Conservation (phyloP, 768 basidiomycete species). For the Tulasnella sp. region DNA sequence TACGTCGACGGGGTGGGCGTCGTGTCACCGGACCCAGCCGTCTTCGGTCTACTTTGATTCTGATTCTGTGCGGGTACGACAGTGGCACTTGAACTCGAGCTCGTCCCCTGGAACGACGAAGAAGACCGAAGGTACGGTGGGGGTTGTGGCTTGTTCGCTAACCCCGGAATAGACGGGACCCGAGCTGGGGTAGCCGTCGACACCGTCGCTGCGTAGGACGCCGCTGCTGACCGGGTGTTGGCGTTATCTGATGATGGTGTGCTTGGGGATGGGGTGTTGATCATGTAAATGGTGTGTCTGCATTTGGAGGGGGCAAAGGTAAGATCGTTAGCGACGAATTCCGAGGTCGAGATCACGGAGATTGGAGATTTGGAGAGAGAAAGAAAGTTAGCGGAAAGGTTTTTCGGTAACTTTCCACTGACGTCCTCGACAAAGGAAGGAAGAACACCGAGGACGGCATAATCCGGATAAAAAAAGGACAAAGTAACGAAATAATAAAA, state of each 20-base stretch:
- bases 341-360: background rate
- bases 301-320: background rate
- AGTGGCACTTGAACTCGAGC: background rate
- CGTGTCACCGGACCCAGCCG: background rate
- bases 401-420: background rate
- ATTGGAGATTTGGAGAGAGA: background rate
- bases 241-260: background rate
- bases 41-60: background rate
- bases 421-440: too few species aligned
- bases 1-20: background rate
- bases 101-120: background rate
- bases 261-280: background rate
- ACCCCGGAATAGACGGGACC: background rate
- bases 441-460: background rate
- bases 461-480: background rate
- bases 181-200: background rate
- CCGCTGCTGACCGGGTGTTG: background rate
- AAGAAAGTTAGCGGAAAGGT: too few species aligned
- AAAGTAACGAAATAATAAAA: background rate
- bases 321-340: background rate
- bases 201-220: background rate
- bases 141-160: background rate
- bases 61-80: background rate
- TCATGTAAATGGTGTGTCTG: conserved; percentile 13
- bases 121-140: background rate